These are phyloP conservation scores for Leishmania arabica DNA, from an alignment of 208 protist species.

Conservation along the genomic window DNA sequence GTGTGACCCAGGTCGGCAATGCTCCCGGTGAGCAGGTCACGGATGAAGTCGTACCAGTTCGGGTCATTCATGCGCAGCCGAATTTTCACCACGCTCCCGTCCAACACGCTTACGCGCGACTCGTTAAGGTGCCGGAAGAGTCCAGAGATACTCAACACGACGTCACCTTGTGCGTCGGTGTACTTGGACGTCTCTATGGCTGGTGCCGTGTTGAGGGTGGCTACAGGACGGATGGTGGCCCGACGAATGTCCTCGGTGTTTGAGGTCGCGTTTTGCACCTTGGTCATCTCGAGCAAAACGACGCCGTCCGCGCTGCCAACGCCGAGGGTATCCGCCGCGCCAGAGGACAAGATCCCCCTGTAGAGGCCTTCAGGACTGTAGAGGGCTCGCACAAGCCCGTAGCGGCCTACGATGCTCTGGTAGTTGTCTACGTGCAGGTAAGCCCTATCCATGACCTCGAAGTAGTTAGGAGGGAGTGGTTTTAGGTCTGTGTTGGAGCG, in stretches of 20 bases:
- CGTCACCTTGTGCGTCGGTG: slow-evolving; percentile 2
- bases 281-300: neutral
- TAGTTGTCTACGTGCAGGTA: slow-evolving; percentile 39
- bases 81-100: slow-evolving; percentile 2
- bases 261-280: neutral
- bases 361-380: slow-evolving; percentile 43
- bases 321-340: slow-evolving; percentile 20
- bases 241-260: neutral
- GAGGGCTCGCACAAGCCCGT: slow-evolving; percentile 42
- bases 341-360: slow-evolving; percentile 51
- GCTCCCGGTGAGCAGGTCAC: slow-evolving; percentile 9
- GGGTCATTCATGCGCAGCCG: slow-evolving; percentile 11
- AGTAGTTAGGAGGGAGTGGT: slow-evolving; percentile 61
- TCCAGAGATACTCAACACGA: slow-evolving; percentile 25
- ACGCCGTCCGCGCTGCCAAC: slow-evolving; percentile 16
- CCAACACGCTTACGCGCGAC: slow-evolving; percentile 21
- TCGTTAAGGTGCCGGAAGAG: slow-evolving; percentile 9
- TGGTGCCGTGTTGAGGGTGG: slow-evolving; percentile 31
- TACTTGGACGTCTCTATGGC: slow-evolving; percentile 31
- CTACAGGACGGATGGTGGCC: slow-evolving; percentile 15
- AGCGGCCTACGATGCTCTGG: slow-evolving; percentile 24
- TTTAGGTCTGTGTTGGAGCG: slow-evolving; percentile 4
- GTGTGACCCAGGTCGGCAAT: slow-evolving; percentile 3
- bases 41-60: neutral
- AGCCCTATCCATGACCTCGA: slow-evolving; percentile 41